These are phyloP conservation scores for Corylus americana DNA, from an alignment of 306 rosid genomes.

Conservation along the genomic window DNA sequence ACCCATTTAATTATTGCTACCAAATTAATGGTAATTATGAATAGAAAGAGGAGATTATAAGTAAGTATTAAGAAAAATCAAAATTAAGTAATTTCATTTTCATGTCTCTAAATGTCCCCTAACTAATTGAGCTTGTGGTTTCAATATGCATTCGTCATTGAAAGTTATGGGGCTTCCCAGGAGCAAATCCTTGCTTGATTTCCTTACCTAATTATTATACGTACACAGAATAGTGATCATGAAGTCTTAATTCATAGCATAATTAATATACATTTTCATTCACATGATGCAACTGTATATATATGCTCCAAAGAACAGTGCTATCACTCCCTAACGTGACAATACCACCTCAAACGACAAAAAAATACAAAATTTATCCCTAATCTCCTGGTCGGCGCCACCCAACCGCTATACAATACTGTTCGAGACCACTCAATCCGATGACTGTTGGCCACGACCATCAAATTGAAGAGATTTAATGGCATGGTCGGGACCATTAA, in stretches of 20 bases:
- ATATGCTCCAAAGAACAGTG: no score
- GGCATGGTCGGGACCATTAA: no score
- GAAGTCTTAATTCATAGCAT: not conserved
- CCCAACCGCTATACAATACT: no score
- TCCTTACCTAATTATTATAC: not conserved
- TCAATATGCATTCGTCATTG: not conserved
- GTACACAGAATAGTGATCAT: no score
- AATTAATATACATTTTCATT: not conserved
- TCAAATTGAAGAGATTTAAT: no score
- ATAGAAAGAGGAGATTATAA: conserved; percentile 13
- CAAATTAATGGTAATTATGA: not conserved
- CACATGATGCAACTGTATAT: not conserved
- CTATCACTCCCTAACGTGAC: no score
- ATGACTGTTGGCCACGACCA: no score
- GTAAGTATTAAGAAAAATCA: conserved; percentile 24
- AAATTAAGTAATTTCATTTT: not conserved
- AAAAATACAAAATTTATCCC: no score
- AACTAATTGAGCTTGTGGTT: conserved; percentile 20
- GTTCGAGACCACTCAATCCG: no score
- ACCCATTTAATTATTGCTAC: conserved; percentile 2
- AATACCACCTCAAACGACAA: no score
- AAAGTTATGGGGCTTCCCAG: not conserved
- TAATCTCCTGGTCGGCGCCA: no score
- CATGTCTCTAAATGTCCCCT: conserved; percentile 14
- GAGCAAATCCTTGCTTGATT: not conserved